Base-by-base conservation (phyloP, 2,329 filamentous ascomycete genomes). In the Epichloe coenophiala region DNA sequence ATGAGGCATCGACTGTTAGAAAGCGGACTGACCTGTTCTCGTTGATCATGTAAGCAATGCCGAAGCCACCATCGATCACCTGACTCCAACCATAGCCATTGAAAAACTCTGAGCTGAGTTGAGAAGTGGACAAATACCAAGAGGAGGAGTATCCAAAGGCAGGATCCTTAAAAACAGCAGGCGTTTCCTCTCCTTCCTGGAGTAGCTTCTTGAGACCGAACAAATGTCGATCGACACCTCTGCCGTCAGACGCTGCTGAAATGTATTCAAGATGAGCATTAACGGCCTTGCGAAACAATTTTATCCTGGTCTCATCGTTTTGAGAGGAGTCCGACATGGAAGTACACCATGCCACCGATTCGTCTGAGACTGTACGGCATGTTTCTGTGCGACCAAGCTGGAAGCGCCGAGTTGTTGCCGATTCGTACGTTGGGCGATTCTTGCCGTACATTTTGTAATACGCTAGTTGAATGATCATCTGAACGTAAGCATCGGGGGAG, bases 31-130 rank as follows among this genome's bases (percentile, higher is more conserved):
- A 88, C 84, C 81, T 90, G 69, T 96, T 95, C 76, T 97, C 91
- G 66, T 98, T 98, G 68, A 98, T 97, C 93, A 98, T 98, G 68
- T 98, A 98, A 39, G 93, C 93, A 64, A 98, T 95, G 57, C 93
- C 93, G 70, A 93, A 98, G 33, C 93, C 93, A 54, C 85, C 87
- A 63, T 97, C 90, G 50, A 97, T 86, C 48, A 98, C 93, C 73
- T 98, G 91, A 64, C 86, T 93, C 93, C 93, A 98, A 43, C 93
- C 93, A 69, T 98, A 98, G 23, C 94, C 93, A 66, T 98, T 98
- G 71, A 97, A 98, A 75, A 87, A 96, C 73, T 98, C 94, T 36
- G 84, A 90, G 70, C 86, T 93, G 65, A 98, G 73, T 73, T 98
- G 94, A 54, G 82, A 88, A 31, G 83, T 88, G 31, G 84, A 91